Base-by-base conservation (phyloP, 2,329 filamentous ascomycete genomes). In the Davidsoniella virescens region DNA sequence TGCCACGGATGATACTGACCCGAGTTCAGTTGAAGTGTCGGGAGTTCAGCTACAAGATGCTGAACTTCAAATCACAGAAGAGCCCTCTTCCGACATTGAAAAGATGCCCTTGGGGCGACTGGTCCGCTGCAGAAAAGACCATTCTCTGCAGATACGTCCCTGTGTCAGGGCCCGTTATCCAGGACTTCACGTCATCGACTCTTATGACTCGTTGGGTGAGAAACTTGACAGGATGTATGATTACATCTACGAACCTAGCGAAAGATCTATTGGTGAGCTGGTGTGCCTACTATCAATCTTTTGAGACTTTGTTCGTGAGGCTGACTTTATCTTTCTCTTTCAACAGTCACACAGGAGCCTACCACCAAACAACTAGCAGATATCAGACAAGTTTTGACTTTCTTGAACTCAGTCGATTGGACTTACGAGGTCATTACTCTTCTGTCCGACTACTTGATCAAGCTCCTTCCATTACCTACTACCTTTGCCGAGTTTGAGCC, bases 381-480 rank as follows among this genome's bases (percentile, higher is more conserved):
- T 9, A 49, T 49, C 16, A 36, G 47, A n/a, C 26, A 43, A 7
- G 16, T 49, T 8, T 14, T 49, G 14, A 29, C 29, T 4, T 49
- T 43, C 18, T 33, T 49, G 25, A 29, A 49, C 12, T 43, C 47
- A 4, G 14, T 49, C 14, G 29, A 49, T 18, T 49, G 47, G 47
- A 44, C 47, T 23, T 37, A 20, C 17, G 39, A 44, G 18, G 47
- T 41, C 12, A 44, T 41, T 1, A 49, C 47, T 5, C 26, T 49
- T 7, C 25, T 49, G 3, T 33, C 44, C 3, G 47, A 49, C 29
- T 38, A 40, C 8, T 14, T 49, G 14, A 40, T 49, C 18, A 49
- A 49, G 41, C 33, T 43, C 18, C 40, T 43, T n/a, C 47, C 47
- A 12, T 20, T 49, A 8, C 47, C 47, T 6, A 20, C 14, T 17